A percentile compares a stretch with the other conserved stretches of the same genome.
phyloP scores from a whole-genome alignment of 2,329 filamentous ascomycete species.

The Orbilia oligospora region DNA sequence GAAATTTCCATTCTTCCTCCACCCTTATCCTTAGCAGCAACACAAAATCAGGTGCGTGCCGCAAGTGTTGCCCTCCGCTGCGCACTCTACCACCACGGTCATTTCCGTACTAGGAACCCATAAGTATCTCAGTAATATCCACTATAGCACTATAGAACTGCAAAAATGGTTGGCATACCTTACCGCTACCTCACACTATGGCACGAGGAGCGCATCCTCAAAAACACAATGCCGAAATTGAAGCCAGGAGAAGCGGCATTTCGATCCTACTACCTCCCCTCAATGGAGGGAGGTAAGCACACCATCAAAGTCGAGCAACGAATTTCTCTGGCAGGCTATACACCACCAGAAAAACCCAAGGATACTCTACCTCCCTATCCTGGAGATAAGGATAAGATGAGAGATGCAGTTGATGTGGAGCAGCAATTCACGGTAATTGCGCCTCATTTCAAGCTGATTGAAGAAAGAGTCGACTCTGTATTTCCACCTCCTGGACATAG shows the following conservation, averaged over 20 bases:
- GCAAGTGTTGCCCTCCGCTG: too few species aligned
- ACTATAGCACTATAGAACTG: conserved; percentile 8
- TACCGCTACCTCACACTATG: conserved; percentile 17
- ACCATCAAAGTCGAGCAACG: conserved; percentile 9
- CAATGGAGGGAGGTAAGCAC: neutral
- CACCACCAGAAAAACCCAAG: conserved; percentile 8
- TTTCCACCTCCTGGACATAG: conserved; percentile 68
- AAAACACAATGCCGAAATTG: conserved; percentile 15
- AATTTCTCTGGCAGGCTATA: conserved; percentile 2
- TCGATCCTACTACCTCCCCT: conserved; percentile 19
- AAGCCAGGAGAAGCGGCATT: neutral
- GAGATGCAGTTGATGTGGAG: neutral
- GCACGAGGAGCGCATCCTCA: conserved; percentile 15
- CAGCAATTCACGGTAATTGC: conserved; percentile 66
- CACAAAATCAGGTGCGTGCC: neutral
- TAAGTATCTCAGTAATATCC: too few species aligned
- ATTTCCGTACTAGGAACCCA: too few species aligned
- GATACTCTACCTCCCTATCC: conserved; percentile 9
- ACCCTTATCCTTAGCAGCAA: neutral
- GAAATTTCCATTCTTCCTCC: conserved; percentile 7
- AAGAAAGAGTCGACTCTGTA: conserved; percentile 65
- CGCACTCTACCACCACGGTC: too few species aligned
- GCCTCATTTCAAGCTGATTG: conserved; percentile 66
- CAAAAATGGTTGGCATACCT: conserved; percentile 2
- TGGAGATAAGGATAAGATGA: conserved; percentile 3